Conservation (phyloP, 306 rosid species). For the Gillenia trifoliata region DNA sequence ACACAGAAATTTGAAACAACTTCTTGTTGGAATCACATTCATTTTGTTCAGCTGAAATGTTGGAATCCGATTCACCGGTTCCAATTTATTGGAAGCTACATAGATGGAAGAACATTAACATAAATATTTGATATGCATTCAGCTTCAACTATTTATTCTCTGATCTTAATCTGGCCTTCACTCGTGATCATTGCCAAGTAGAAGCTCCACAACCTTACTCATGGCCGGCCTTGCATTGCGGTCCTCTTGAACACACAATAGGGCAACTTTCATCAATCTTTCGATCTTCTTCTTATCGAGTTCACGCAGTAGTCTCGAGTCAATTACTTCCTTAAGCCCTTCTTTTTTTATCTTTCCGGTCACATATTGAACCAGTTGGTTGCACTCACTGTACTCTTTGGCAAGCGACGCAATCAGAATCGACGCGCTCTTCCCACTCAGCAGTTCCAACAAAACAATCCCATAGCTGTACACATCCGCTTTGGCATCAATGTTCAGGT, state of each 20-base stretch:
- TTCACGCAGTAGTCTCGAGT: slow-evolving; percentile 6
- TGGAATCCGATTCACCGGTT: not conserved
- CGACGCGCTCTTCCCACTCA: slow-evolving; percentile 33
- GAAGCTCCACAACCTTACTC: slow-evolving; percentile 36
- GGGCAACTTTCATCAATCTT: slow-evolving; percentile 23
- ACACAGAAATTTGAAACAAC: not conserved
- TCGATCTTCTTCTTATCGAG: slow-evolving; percentile 9
- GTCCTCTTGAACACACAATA: slow-evolving; percentile 33
- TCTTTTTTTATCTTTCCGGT: slow-evolving; percentile 11
- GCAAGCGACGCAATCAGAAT: not conserved
- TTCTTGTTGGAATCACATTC: not conserved
- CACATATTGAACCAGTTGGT: slow-evolving; percentile 29
- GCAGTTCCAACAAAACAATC: slow-evolving; percentile 29
- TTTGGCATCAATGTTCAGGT: slow-evolving; percentile 34
- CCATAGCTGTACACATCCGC: slow-evolving; percentile 46
- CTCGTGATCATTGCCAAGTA: slow-evolving; percentile 4
- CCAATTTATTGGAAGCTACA: not conserved
- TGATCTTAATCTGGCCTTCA: not conserved
- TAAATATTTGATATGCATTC: not conserved
- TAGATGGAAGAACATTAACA: not conserved
- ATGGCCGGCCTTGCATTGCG: slow-evolving; percentile 31
- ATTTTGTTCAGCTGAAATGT: not conserved
- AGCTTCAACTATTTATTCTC: not conserved
- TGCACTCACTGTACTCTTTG: not conserved
- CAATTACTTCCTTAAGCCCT: slow-evolving; percentile 23